A percentile compares a stretch with the other conserved stretches of the same genome.
Conservation (phyloP, 2,329 filamentous ascomycete genomes). For the Thielaviopsis punctulata region DNA sequence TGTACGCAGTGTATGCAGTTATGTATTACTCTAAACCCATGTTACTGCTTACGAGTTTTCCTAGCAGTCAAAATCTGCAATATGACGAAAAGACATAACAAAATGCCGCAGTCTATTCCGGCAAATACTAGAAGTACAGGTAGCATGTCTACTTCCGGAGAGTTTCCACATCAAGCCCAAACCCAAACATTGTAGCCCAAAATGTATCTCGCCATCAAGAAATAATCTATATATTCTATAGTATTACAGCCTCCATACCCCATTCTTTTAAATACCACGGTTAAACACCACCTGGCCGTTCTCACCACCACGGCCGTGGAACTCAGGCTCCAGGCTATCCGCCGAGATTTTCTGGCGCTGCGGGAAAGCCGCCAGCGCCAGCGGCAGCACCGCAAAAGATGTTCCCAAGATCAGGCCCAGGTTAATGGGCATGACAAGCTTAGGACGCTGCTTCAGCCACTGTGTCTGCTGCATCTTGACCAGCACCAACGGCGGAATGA, state of each 20-base stretch:
- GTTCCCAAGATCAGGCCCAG: conserved; percentile 73
- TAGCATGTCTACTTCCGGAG: neutral
- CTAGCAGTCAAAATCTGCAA: neutral
- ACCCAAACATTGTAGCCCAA: no score
- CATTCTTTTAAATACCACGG: conserved; percentile 53
- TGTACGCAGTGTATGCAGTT: neutral
- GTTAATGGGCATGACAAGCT: conserved; percentile 61
- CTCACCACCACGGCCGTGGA: conserved; percentile 63
- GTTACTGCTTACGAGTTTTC: no score
- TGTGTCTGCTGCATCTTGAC: conserved; percentile 68
- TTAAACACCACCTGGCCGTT: conserved; percentile 89
- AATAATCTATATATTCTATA: neutral
- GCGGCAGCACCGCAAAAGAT: conserved; percentile 71
- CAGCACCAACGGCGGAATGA: conserved; percentile 72
- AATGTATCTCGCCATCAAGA: neutral
- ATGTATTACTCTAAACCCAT: neutral
- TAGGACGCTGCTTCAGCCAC: conserved; percentile 64
- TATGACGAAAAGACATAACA: neutral
- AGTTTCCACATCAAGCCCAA: neutral
- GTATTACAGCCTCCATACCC: neutral
- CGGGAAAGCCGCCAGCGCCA: conserved; percentile 83
- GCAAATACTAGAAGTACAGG: no score
- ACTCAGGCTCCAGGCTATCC: conserved; percentile 65
- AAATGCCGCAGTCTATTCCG: neutral
- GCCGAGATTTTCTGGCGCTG: conserved; percentile 72